Base-by-base conservation (phyloP, 129 eudicot species). In the Scalesia atractyloides region DNA sequence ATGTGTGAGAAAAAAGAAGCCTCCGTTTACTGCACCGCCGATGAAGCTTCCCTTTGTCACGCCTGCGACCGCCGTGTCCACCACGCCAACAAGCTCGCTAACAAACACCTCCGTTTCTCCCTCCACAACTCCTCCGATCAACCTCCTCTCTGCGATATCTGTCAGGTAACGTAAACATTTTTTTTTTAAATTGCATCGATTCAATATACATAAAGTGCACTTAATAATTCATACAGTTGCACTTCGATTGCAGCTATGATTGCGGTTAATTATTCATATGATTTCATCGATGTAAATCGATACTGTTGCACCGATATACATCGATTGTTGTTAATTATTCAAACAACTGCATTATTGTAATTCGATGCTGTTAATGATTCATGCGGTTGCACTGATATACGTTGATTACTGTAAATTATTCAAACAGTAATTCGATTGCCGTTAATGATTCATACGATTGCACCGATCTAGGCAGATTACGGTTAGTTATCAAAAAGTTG, bases 11-110 rank as follows among this genome's bases (percentile, higher is more conserved):
- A 89, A 80, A 73, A 82, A 59, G 89, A 83, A 75, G 98, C 98
- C 17, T 33, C 84, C 2, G 84, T 92, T 11, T 92, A 81, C 74
- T 92, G 98, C 87, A 78, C 89, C 30, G 91, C 98, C 17, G 98
- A 92, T 54, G 98, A 92, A 65, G 98, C 98, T 8, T 88, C 98
- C 63, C 87, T 92, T 15, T 92, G 98, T 72, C 70, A 80, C 30
- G 77, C 64, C 64, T 92, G 97, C 26, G 97, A 92, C 88, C 84
- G 64, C 51, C 82, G 78, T 14, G 96, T 92, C 48, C 97, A 92
- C 77, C 92, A 77, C 54, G 96, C 97, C 74, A 92, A 91, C 59
- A 91, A 91, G 75, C 97, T 91, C 43, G 96, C 97, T 20, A 79
- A 73, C 76, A 86, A 88, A 79, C 97, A 92, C 72, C 85, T 61